These are phyloP conservation scores for Fistulifera solaris DNA, from an alignment of 108 stramenopile genomes.

Conservation along the genomic window DNA sequence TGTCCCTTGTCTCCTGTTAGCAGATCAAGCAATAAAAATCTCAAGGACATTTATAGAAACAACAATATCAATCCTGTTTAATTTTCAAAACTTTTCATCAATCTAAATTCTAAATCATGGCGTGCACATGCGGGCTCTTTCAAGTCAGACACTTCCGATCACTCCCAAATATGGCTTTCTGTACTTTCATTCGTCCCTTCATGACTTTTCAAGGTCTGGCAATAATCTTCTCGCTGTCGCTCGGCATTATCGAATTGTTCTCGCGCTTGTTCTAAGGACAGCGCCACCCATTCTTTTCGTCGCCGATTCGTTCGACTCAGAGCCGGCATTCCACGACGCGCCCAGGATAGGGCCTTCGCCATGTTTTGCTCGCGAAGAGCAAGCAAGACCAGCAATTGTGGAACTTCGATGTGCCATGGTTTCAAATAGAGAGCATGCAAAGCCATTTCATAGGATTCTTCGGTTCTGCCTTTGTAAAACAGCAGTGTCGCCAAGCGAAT, in stretches of 20 bases:
- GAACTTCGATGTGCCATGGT: slow-evolving; percentile 29
- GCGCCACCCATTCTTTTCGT: slow-evolving; percentile 13
- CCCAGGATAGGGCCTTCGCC: slow-evolving; percentile 1
- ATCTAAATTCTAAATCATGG: too few relatives aligned
- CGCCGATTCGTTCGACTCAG: slow-evolving; percentile 2
- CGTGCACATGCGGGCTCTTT: too few relatives aligned
- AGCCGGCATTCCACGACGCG: slow-evolving; percentile 3
- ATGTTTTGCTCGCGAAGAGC: slow-evolving; percentile 7
- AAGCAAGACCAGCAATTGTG: slow-evolving; percentile 1
- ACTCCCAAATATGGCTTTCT: too few relatives aligned
- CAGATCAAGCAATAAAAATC: too few relatives aligned
- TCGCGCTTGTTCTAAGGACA: background rate
- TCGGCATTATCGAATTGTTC: background rate
- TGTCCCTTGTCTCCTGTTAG: too few relatives aligned
- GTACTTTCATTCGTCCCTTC: too few relatives aligned
- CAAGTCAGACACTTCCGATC: too few relatives aligned
- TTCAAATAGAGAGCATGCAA: slow-evolving; percentile 16
- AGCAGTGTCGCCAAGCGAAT: slow-evolving; percentile 19
- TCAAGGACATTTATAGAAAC: too few relatives aligned
- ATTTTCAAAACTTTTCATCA: too few relatives aligned
- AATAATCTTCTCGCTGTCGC: background rate
- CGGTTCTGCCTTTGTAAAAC: slow-evolving; percentile 9
- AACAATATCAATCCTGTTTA: too few relatives aligned
- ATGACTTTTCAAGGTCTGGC: too few relatives aligned
- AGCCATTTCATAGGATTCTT: slow-evolving; percentile 10